Percentiles rank a stretch among this genome's conserved stretches.
Conservation (phyloP, 1,284 basidiomycete genomes). For the Ceratobasidium theobromae region DNA sequence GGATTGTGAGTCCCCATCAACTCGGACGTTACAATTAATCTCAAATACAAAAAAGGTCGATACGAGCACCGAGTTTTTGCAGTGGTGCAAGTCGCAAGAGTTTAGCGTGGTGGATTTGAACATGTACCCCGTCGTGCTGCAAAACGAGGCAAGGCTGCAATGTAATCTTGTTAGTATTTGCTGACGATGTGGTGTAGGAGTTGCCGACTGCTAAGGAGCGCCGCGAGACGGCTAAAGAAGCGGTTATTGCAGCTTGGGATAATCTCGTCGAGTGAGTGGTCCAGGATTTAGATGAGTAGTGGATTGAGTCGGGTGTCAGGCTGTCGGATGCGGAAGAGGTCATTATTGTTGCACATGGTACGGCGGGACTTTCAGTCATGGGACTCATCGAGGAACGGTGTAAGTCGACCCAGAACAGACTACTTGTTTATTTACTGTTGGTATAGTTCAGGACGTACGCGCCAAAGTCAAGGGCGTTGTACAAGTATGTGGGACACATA, state of each 20-base stretch:
- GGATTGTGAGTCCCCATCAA: slow-evolving; percentile 47
- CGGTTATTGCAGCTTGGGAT: slow-evolving; percentile 90
- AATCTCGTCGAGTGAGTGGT: slow-evolving; percentile 79
- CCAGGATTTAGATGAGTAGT: neutral
- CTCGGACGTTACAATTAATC: slow-evolving; percentile 61
- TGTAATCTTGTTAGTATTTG: neutral
- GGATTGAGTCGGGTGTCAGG: slow-evolving; percentile 65
- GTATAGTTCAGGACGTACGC: slow-evolving; percentile 48
- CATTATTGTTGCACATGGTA: slow-evolving; percentile 84
- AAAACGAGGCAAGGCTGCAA: slow-evolving; percentile 36
- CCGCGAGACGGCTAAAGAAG: slow-evolving; percentile 52
- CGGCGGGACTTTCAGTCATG: slow-evolving; percentile 74
- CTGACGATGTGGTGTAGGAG: slow-evolving; percentile 32
- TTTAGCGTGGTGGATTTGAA: slow-evolving; percentile 88
- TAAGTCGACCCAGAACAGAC: slow-evolving; percentile 43
- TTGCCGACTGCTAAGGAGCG: slow-evolving; percentile 31
- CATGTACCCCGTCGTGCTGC: slow-evolving; percentile 45
- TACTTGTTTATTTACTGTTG: slow-evolving; percentile 15
- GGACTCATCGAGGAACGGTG: slow-evolving; percentile 70
- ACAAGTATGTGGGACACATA: slow-evolving; percentile 72
- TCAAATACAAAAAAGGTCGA: slow-evolving; percentile 63
- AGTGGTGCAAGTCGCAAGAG: slow-evolving; percentile 66
- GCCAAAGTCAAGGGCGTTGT: slow-evolving; percentile 66
- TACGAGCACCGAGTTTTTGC: slow-evolving; percentile 74
- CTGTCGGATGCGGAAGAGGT: slow-evolving; percentile 70